Conservation (phyloP, 495 filamentous ascomycete species). For the Geopyxis carbonaria region DNA sequence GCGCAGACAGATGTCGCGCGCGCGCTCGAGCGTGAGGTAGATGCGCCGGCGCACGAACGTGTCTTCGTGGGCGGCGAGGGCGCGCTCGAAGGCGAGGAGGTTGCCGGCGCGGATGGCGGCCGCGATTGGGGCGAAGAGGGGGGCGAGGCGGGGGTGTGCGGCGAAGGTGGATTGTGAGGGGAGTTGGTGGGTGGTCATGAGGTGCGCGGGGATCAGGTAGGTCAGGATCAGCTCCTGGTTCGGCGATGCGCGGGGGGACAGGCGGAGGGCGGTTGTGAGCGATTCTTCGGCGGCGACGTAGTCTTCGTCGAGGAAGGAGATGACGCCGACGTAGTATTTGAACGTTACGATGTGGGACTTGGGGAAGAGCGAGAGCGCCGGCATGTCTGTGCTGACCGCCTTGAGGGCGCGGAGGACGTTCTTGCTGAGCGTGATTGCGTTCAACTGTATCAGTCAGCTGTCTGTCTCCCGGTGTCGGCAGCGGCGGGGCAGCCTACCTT, state of each 20-base stretch:
- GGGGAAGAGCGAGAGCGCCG: conserved; percentile 54
- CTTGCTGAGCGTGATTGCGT: conserved; percentile 72
- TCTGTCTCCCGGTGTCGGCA: neutral
- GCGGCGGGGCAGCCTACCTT: conserved; percentile 33
- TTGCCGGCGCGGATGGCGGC: conserved; percentile 64
- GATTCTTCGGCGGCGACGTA: conserved; percentile 68
- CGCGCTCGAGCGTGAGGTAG: conserved; percentile 82
- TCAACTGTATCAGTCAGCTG: conserved; percentile 36
- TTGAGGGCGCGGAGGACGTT: conserved; percentile 69
- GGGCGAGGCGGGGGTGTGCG: conserved; percentile 58
- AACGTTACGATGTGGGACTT: conserved; percentile 88
- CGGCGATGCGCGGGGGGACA: conserved; percentile 46
- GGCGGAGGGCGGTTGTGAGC: conserved; percentile 56
- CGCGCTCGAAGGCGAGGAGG: conserved; percentile 66
- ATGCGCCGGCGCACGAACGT: conserved; percentile 91
- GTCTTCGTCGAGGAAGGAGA: conserved; percentile 81
- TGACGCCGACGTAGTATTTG: conserved; percentile 82
- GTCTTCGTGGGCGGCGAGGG: conserved; percentile 59
- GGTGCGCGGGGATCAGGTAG: conserved; percentile 80
- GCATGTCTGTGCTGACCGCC: conserved; percentile 60
- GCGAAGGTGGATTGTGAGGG: conserved; percentile 53
- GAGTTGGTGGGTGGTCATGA: conserved; percentile 71
- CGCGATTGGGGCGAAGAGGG: conserved; percentile 59
- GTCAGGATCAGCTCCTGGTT: conserved; percentile 91
- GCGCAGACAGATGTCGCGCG: conserved; percentile 73